Evolutionary conservation across 208 protist genomes (phyloP).

Genomic region (Leishmania gerbilli): DNA sequence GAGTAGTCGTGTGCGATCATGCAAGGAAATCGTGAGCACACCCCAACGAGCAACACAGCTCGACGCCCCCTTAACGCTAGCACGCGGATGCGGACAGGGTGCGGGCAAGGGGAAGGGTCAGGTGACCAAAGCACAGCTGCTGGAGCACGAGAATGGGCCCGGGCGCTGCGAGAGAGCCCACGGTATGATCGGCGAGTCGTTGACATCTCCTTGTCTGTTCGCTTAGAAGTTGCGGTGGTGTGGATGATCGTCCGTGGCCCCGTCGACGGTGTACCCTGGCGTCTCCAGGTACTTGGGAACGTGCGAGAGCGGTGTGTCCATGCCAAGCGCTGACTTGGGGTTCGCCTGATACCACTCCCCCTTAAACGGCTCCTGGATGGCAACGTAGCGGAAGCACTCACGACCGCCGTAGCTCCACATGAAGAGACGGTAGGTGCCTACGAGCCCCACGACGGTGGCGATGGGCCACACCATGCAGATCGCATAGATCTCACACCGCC

Average conservation of each 20-base stretch:
- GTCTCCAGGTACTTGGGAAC: constrained; percentile 87
- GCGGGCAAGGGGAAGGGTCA: no score
- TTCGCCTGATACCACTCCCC: constrained; percentile 89
- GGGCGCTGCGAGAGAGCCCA: neutral
- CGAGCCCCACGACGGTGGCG: constrained; percentile 57
- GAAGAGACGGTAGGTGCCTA: constrained; percentile 76
- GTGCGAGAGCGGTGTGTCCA: constrained; percentile 82
- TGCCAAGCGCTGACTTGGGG: constrained; percentile 74
- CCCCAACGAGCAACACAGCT: neutral
- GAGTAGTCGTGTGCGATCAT: no score
- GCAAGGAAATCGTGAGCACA: neutral
- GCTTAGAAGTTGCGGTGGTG: constrained; percentile 77
- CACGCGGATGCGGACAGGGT: neutral
- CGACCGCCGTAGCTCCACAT: constrained; percentile 90
- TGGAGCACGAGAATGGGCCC: neutral
- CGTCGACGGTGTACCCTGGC: constrained; percentile 52
- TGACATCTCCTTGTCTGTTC: neutral
- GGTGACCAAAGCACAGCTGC: neutral
- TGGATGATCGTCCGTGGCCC: constrained; percentile 43
- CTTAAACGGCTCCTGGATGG: constrained; percentile 84
- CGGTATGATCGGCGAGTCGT: no score
- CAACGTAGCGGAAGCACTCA: constrained; percentile 89
- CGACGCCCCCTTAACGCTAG: neutral
- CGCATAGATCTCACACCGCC: constrained; percentile 81
- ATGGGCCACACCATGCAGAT: constrained; percentile 87